Conservation (phyloP, 2,329 filamentous ascomycete genomes). For the Diaporthe ampelina region DNA sequence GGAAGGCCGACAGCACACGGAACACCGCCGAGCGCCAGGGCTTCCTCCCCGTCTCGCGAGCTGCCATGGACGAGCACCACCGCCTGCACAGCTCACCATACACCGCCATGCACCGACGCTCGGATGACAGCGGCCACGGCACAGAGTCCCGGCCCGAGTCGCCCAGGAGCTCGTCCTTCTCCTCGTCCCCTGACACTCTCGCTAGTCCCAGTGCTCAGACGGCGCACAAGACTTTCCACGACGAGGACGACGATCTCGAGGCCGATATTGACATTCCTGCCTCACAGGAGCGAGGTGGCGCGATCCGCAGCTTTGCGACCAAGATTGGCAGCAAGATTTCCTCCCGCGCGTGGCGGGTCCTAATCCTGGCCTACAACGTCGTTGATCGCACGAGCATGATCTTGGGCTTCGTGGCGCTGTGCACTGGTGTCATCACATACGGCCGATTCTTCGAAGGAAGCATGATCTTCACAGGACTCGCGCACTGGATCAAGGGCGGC, state of each 20-base stretch:
- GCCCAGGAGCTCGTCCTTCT: constrained; percentile 74
- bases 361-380: constrained; percentile 73
- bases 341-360: constrained; percentile 66
- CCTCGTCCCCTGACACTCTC: constrained; percentile 68
- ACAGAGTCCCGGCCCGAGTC: constrained; percentile 79
- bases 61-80: constrained; percentile 67
- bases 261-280: constrained; percentile 52
- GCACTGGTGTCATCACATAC: constrained; percentile 81
- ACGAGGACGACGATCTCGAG: constrained; percentile 61
- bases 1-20: constrained; percentile 34
- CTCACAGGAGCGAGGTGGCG: constrained; percentile 60
- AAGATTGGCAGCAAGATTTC: constrained; percentile 70
- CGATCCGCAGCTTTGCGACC: constrained; percentile 66
- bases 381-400: constrained; percentile 84
- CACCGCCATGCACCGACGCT: constrained; percentile 67
- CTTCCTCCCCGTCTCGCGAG: constrained; percentile 74
- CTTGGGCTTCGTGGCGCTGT: constrained; percentile 80
- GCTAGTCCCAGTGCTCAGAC: constrained; percentile 52
- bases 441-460: constrained; percentile 83
- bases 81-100: constrained; percentile 54
- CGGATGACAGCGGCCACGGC: constrained; percentile 81
- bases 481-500: constrained; percentile 94
- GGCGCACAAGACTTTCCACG: constrained; percentile 62
- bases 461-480: constrained; percentile 85
- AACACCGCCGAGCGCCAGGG: constrained; percentile 63